A percentile compares a stretch with the other conserved stretches of the same genome.
Evolutionary conservation across 192 early-diverging fungal species (phyloP).

Genomic region (Cladochytrium replicatum): DNA sequence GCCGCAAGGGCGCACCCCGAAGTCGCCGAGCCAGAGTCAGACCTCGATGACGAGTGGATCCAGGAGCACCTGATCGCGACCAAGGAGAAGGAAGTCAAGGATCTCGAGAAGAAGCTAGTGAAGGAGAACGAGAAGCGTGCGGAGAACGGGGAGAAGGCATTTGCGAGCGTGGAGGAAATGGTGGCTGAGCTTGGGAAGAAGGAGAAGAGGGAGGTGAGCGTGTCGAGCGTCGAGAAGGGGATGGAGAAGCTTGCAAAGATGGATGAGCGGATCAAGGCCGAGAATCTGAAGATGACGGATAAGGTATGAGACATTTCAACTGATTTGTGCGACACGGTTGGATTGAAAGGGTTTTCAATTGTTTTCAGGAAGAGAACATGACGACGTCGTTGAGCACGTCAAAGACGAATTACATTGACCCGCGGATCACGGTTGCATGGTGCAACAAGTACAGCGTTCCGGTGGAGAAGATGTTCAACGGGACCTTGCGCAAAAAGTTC

Average conservation of each 20-base stretch:
- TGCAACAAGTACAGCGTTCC: conserved; percentile 81
- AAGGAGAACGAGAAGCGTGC: conserved; percentile 78
- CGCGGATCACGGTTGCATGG: conserved; percentile 91
- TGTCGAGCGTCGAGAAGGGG: conserved; percentile 51
- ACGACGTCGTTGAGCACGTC: conserved; percentile 90
- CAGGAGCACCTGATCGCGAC: conserved; percentile 40
- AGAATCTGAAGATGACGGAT: conserved; percentile 67
- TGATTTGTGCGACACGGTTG: background rate
- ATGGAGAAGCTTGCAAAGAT: conserved; percentile 61
- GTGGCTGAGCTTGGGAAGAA: conserved; percentile 43
- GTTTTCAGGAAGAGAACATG: conserved; percentile 83
- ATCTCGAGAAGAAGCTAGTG: conserved; percentile 46
- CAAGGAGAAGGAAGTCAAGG: conserved; percentile 67
- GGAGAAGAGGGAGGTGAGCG: conserved; percentile 16
- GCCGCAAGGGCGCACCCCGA: conserved; percentile 68
- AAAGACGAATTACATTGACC: conserved; percentile 98
- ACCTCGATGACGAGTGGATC: conserved; percentile 72
- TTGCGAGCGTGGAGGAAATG: conserved; percentile 38
- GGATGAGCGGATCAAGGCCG: conserved; percentile 59
- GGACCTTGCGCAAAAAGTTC: conserved; percentile 88
- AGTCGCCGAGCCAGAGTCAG: conserved; percentile 55
- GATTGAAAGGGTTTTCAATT: conserved; percentile 1
- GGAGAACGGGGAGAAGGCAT: conserved; percentile 40
- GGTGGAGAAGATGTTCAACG: conserved; percentile 85
- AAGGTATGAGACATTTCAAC: conserved; percentile 42